These are phyloP conservation scores for Metschnikowia cubensis DNA, from an alignment of 805 yeast species.

Conservation along the genomic window DNA sequence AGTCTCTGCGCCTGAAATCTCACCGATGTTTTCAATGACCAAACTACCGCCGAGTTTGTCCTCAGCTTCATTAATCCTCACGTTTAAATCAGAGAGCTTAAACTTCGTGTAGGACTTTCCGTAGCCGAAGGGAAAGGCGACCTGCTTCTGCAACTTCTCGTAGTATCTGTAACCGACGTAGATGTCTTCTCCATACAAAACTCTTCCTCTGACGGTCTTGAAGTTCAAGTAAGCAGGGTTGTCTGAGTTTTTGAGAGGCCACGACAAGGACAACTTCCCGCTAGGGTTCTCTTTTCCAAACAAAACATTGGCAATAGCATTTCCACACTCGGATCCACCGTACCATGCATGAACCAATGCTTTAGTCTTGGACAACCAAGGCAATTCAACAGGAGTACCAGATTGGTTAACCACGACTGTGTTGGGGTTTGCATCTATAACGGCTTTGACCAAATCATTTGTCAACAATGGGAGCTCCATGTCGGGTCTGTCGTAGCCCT, in stretches of 20 bases:
- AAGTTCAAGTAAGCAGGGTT: slow-evolving; percentile 55
- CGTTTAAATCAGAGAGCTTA: slow-evolving; percentile 35
- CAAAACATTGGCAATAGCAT: slow-evolving; percentile 55
- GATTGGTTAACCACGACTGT: slow-evolving; percentile 53
- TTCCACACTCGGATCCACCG: slow-evolving; percentile 57
- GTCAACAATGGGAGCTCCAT: slow-evolving; percentile 50
- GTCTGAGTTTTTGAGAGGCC: slow-evolving; percentile 50
- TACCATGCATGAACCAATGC: slow-evolving; percentile 52
- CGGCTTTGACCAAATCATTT: slow-evolving; percentile 42
- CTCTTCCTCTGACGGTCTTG: slow-evolving; percentile 49
- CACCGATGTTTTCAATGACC: slow-evolving; percentile 47
- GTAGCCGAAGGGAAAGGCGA: slow-evolving; percentile 57
- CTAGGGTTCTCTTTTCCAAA: slow-evolving; percentile 59
- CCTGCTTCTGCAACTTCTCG: slow-evolving; percentile 47
- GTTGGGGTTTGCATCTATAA: slow-evolving; percentile 46
- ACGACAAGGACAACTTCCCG: slow-evolving; percentile 55
- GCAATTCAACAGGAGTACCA: slow-evolving; percentile 60
- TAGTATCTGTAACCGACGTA: slow-evolving; percentile 61
- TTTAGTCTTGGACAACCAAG: slow-evolving; percentile 44
- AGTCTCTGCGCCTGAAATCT: slow-evolving; percentile 47
- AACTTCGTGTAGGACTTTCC: slow-evolving; percentile 61
- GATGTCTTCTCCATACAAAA: slow-evolving; percentile 61
- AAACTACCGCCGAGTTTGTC: slow-evolving; percentile 31
- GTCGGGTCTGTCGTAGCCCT: slow-evolving; percentile 51
- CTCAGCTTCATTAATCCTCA: slow-evolving; percentile 20